A percentile compares a stretch with the other conserved stretches of the same genome.
These are phyloP conservation scores for Sugiyamaella marilandica DNA, from an alignment of 805 yeast species.

Conservation along the genomic window DNA sequence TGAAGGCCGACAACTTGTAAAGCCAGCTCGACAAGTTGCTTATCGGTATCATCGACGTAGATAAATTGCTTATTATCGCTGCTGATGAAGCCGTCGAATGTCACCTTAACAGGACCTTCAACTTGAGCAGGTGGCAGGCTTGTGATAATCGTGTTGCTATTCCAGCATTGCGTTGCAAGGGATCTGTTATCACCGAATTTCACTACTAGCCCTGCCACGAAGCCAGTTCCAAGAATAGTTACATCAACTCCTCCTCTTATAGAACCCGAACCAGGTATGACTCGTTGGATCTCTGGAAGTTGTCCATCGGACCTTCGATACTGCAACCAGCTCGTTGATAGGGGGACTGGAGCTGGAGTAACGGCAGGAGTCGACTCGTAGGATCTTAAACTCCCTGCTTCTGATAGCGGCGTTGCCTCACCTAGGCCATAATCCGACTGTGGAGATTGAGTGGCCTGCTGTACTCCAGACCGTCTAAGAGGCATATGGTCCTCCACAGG, in stretches of 20 bases:
- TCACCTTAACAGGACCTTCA: conserved; percentile 88
- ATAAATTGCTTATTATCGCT: conserved; percentile 54
- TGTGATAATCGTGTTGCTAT: conserved; percentile 87
- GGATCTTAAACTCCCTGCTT: neutral
- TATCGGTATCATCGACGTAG: conserved; percentile 90
- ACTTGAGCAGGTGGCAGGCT: conserved; percentile 86
- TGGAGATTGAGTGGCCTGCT: conserved; percentile 2
- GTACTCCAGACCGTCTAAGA: neutral
- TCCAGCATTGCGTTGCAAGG: conserved; percentile 89
- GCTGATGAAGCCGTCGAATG: conserved; percentile 57
- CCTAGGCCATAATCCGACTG: conserved; percentile 15
- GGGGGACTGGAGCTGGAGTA: neutral
- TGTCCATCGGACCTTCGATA: conserved; percentile 10
- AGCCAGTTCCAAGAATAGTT: conserved; percentile 81
- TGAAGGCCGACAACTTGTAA: conserved; percentile 93
- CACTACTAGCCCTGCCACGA: conserved; percentile 75
- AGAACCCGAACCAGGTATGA: conserved; percentile 94
- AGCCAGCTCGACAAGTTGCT: conserved; percentile 91
- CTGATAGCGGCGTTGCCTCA: conserved; percentile 10
- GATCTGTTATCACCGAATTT: conserved; percentile 64
- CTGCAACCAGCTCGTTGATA: conserved; percentile 2
- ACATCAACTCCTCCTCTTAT: conserved; percentile 94
- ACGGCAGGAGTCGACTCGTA: neutral
- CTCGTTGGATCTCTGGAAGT: conserved; percentile 68
- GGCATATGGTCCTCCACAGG: neutral